Evolutionary conservation across 106 monocot genomes (phyloP), one percentile per base, ranked within the genome.

Genomic region (Alisma plantagoaquatica): DNA sequence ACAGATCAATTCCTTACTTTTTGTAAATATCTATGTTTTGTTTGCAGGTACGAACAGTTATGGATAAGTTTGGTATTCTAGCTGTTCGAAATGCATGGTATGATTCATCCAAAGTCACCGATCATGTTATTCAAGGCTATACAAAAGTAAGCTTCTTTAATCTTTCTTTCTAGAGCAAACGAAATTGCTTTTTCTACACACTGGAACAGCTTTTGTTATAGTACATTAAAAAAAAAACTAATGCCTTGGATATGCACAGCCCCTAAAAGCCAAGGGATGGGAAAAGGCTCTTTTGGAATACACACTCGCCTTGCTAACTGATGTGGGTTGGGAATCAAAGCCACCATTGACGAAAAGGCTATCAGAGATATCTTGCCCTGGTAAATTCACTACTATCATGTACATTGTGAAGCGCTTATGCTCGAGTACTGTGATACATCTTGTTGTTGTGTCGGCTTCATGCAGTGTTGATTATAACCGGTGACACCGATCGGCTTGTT

Each of bases 81-180:
- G 74, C 68, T n/a, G 29, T 93, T 43, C 64, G 74, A 24, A 82
- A 86, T 72, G 61, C 92, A 61, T 93, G 87, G 87, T 93, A 55
- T 58, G 79, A 87, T 79, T 72, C 87, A 61, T 77, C 31, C 38
- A 61, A 77, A 66, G 64, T 79, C 16, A 76, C 71, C 2, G 83
- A 87, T 70, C 53, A 83, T 74, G 80, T 79, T 46, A 29, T 93
- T 45, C 66, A 83, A 61, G 87, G 92, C 35, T 93, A 93, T 46
- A 87, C 87, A 46, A 93, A 87, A 77, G 92, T 80, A 30, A 60
- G 59, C 27, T 27, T 29, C 15, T n/a, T n/a, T n/a, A n/a, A n/a
- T n/a, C n/a, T n/a, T n/a, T n/a, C n/a, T n/a, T n/a, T n/a, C n/a
- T n/a, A n/a, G n/a, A n/a, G n/a, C n/a, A n/a, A n/a, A n/a, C n/a